These are phyloP conservation scores for Mitragyna speciosa DNA, from an alignment of 257 asterid genomes.

Conservation along the genomic window DNA sequence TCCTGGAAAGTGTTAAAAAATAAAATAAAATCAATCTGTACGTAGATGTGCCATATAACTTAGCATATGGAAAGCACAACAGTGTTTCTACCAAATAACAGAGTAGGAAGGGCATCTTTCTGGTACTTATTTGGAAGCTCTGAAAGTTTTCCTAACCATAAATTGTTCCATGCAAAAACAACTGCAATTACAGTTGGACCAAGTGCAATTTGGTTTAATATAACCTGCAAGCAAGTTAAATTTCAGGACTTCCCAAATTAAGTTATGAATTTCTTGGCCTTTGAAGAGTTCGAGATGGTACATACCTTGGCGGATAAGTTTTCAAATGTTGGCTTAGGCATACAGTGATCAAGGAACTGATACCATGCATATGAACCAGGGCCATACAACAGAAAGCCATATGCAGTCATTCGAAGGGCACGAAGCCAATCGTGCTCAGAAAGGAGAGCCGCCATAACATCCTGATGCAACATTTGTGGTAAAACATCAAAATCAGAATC, in stretches of 20 bases:
- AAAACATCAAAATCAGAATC: background rate
- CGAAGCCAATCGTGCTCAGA: slow-evolving; percentile 80
- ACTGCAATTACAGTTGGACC: slow-evolving; percentile 86
- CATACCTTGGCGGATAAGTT: slow-evolving; percentile 63
- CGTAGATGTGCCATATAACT: background rate
- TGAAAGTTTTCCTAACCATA: slow-evolving; percentile 83
- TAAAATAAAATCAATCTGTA: background rate
- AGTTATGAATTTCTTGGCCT: background rate
- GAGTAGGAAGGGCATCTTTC: slow-evolving; percentile 86
- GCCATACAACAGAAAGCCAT: slow-evolving; percentile 82
- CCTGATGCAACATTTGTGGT: slow-evolving; percentile 38
- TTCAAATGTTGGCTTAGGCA: slow-evolving; percentile 70
- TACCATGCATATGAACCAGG: slow-evolving; percentile 96
- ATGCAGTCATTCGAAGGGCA: slow-evolving; percentile 79
- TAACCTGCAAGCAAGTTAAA: slow-evolving; percentile 50
- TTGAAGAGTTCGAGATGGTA: slow-evolving; percentile 2
- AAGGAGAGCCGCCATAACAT: slow-evolving; percentile 39
- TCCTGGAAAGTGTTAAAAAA: slow-evolving; percentile 47
- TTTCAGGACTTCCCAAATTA: slow-evolving; percentile 5
- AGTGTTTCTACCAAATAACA: slow-evolving; percentile 56
- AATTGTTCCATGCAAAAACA: slow-evolving; percentile 86
- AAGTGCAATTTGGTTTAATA: slow-evolving; percentile 71
- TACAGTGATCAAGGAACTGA: slow-evolving; percentile 65
- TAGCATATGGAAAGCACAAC: background rate
- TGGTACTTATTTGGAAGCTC: slow-evolving; percentile 86